These are phyloP conservation scores for Irpex lacteus DNA, from an alignment of 1,284 basidiomycete species.

Conservation along the genomic window DNA sequence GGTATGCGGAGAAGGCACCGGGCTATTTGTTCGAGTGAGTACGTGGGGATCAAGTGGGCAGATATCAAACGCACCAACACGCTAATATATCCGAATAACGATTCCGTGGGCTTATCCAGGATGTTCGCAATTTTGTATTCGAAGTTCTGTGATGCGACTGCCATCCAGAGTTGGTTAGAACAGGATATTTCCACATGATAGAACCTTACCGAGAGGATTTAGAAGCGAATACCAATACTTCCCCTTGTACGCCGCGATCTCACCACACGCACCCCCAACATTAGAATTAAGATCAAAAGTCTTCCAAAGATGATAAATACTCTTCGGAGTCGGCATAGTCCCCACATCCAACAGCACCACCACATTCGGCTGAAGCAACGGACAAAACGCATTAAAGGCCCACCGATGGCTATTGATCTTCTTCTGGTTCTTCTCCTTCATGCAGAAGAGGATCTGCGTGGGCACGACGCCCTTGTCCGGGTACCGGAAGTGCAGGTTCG, in stretches of 20 bases:
- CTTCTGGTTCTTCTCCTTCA: conserved; percentile 95
- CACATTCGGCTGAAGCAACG: conserved; percentile 80
- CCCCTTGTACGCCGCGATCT: conserved; percentile 92
- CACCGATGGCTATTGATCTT: conserved; percentile 96
- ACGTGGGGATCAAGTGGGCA: background rate
- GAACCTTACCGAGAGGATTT: conserved; percentile 75
- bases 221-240: conserved; percentile 78
- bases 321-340: conserved; percentile 81
- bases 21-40: conserved; percentile 48
- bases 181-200: background rate
- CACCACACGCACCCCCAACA: conserved; percentile 93
- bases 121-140: conserved; percentile 94
- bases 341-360: conserved; percentile 93
- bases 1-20: conserved; percentile 93
- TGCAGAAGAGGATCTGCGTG: conserved; percentile 87
- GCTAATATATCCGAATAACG: conserved; percentile 90
- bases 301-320: conserved; percentile 94
- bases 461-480: conserved; percentile 95
- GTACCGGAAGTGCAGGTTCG: conserved; percentile 90
- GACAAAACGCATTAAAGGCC: conserved; percentile 92
- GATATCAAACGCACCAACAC: conserved; percentile 53
- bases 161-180: background rate
- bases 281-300: conserved; percentile 92
- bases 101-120: conserved; percentile 93
- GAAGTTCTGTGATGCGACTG: conserved; percentile 92